These are phyloP conservation scores for Komagataella ulmi DNA, from an alignment of 805 yeast species.

Conservation along the genomic window DNA sequence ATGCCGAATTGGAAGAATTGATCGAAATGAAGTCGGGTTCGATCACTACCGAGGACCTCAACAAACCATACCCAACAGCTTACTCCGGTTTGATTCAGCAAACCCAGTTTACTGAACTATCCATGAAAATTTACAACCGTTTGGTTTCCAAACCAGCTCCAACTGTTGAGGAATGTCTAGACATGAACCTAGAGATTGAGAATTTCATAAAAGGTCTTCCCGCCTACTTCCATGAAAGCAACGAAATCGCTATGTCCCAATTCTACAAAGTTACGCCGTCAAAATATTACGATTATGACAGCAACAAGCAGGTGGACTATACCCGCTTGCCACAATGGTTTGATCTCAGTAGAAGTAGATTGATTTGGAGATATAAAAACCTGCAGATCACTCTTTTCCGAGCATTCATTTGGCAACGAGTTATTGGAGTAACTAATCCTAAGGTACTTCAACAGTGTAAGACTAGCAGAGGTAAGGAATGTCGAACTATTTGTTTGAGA, in stretches of 20 bases:
- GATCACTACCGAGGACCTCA: slow-evolving; percentile 8
- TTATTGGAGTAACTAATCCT: slow-evolving; percentile 22
- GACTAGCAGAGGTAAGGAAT: slow-evolving; percentile 30
- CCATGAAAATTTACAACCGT: slow-evolving; percentile 34
- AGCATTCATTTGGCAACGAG: slow-evolving; percentile 43
- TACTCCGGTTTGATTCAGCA: slow-evolving; percentile 48
- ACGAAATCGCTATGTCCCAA: slow-evolving; percentile 13
- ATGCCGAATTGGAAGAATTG: slow-evolving; percentile 19
- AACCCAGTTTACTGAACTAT: slow-evolving; percentile 31
- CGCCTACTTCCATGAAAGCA: slow-evolving; percentile 23
- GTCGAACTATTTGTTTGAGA: slow-evolving; percentile 34
- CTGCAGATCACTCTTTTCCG: slow-evolving; percentile 41
- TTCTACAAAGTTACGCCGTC: slow-evolving; percentile 12
- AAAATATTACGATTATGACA: background rate
- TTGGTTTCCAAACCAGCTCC: slow-evolving; percentile 34
- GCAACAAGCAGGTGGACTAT: slow-evolving; percentile 6
- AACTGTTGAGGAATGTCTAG: slow-evolving; percentile 33
- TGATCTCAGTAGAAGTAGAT: slow-evolving; percentile 33
- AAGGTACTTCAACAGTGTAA: slow-evolving; percentile 17
- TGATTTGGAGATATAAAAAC: slow-evolving; percentile 47
- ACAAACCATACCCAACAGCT: slow-evolving; percentile 31
- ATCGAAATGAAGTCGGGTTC: slow-evolving; percentile 9
- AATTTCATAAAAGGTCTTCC: slow-evolving; percentile 30
- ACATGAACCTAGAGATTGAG: slow-evolving; percentile 28
- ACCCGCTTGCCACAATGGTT: slow-evolving; percentile 34